Conservation (phyloP, 192 early-diverging fungal species). For the Coemansia sp. region DNA sequence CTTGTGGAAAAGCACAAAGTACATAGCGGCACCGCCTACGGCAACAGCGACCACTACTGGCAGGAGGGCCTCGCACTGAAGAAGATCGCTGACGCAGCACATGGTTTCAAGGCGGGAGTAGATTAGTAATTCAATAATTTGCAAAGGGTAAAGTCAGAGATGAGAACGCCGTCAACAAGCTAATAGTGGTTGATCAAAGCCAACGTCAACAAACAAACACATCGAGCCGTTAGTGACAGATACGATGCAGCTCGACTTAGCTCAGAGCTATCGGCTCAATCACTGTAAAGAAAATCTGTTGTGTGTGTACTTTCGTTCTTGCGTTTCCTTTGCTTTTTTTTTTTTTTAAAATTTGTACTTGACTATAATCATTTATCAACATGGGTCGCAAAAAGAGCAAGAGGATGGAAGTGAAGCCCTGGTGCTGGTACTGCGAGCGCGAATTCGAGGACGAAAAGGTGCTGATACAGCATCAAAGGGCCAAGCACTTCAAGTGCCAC, state of each 20-base stretch:
- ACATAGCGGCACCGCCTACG: constrained; percentile 28
- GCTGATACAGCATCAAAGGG: constrained; percentile 89
- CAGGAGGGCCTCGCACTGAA: constrained; percentile 17
- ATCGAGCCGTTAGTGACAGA: not conserved
- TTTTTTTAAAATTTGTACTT: constrained; percentile 4
- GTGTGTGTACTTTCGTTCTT: not conserved
- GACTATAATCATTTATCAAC: not conserved
- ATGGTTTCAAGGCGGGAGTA: not conserved
- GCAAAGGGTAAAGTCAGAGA: not conserved
- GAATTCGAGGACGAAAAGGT: constrained; percentile 96
- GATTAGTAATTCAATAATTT: not conserved
- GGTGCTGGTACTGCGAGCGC: constrained; percentile 96
- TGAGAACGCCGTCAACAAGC: not conserved
- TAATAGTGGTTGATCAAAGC: not conserved
- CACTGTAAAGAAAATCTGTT: not conserved
- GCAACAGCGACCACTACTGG: constrained; percentile 24
- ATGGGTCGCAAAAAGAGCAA: constrained; percentile 66
- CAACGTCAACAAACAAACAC: not conserved
- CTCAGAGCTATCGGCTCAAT: not conserved
- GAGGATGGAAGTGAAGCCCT: constrained; percentile 67
- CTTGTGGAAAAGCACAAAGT: constrained; percentile 16
- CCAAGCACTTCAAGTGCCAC: constrained; percentile 93
- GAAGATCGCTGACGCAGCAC: constrained; percentile 19
- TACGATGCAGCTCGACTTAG: not conserved
- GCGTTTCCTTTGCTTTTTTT: not conserved